Base-by-base conservation (phyloP, 1,139 yeast genomes). In the Taphrina communis region DNA sequence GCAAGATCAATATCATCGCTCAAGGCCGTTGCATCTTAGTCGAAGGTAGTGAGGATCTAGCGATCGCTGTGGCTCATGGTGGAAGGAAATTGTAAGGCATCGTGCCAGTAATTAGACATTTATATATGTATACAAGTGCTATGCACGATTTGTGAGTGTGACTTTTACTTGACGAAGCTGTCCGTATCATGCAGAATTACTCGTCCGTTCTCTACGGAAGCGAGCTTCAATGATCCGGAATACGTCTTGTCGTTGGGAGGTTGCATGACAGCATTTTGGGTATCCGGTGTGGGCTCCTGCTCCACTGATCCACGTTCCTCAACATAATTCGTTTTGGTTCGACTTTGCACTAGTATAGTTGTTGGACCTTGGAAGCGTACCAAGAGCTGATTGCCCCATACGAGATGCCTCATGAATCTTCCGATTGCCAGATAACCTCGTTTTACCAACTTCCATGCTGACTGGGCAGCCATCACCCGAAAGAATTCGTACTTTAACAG, bases 21-120 rank as follows among this genome's bases (percentile, higher is more conserved):
- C 83, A 85, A 74, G 92, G 86, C 50, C 85, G 85, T 71, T 89
- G 96, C 77, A 86, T 89, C 63, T 80, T 89, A 71, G 88, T 88
- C 1, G 80, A 85, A 70, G 96, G 96, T 1, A 90, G 85, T 69
- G 80, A 78, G 62, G 86, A 84, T n/a, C 76, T 86, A 4, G 67
- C 67, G 17, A 63, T 63, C 36, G 67, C 67, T 6, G 52, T 35
- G 55, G 61, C 59, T 19, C 67, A 63, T 41, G 67, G 67, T 1
- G 67, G 67, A 19, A 31, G 67, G 21, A 58, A 58, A 17, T 19
- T 58, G 21, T 58, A 31, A 46, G 38, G 17, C 48, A 12, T 11
- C 36, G 21, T 11, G n/a, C 53, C 53, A 2, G 12, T 7, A 9
- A 50, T 50, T 50, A 50, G 36, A 50, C 53, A 9, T 11, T 21